Evolutionary conservation across 2,329 filamentous ascomycete genomes (phyloP), one percentile per base, ranked within the genome.

Genomic region (Fusarium protoensiforme): DNA sequence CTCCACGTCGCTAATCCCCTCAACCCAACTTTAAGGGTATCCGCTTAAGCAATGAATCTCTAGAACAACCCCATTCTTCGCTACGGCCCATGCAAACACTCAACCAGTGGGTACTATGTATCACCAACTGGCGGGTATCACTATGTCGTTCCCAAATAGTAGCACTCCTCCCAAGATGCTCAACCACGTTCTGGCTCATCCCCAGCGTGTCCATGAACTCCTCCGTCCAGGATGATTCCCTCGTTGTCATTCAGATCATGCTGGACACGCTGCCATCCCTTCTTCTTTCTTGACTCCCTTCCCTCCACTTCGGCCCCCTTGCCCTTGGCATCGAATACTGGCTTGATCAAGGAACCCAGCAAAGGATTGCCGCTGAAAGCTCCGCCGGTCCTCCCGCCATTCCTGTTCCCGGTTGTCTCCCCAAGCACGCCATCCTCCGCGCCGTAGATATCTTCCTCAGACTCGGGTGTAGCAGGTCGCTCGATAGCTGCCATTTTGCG

Each of bases 341-440:
- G 93, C 73, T 89, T 87, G 72, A 94, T 92, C 71, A 94, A 78
- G 0, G 87, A 87, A 3, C 89, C 89, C 14, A 94, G 82, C 33
- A 94, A 80, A 2, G 92, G 93, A 71, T 94, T 95, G 65, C 84
- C 87, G 74, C 91, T 92, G 76, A 93, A 94, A 3, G 89, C 89
- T 1, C 91, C 91, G 7, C 87, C 85, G n/a, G 75, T 78, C 41
- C 80, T 78, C 20, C 72, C 71, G 5, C 69, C 64, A 4, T 72
- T 77, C 54, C 78, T 80, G 62, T 84, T 84, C 2, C 79, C 79
- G 13, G 78, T 79, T 6, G 79, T 82, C 74, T 83, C 83, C 57
- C 73, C 80, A 61, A 83, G 61, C 9, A 68, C 74, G 7, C 77
- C 78, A 68, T 81, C 74, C 7, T 76, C 80, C 74, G 35, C 79